A percentile compares a stretch with the other conserved stretches of the same genome.
Evolutionary conservation across 2,329 filamentous ascomycete species (phyloP).

Genomic region (Aspergillus novoparasiticus): DNA sequence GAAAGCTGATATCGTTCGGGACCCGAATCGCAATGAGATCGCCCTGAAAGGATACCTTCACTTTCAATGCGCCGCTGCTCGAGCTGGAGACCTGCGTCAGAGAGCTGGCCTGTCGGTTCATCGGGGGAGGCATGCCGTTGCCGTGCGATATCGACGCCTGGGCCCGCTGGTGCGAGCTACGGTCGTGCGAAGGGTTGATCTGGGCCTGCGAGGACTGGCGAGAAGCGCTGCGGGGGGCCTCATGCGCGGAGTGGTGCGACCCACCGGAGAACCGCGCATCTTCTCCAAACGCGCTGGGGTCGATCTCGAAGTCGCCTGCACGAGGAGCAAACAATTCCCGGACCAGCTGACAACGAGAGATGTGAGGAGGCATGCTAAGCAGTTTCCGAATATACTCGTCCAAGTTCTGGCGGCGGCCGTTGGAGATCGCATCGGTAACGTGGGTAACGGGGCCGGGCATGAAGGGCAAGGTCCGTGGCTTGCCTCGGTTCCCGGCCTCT

Average conservation of each 20-base stretch:
- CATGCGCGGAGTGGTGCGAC: conserved; percentile 66
- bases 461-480: conserved; percentile 84
- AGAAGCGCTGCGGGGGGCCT: conserved; percentile 62
- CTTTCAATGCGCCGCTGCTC: conserved; percentile 69
- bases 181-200: conserved; percentile 53
- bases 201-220: conserved; percentile 68
- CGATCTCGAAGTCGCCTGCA: conserved; percentile 90
- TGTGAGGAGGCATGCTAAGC: conserved; percentile 78
- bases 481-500: conserved; percentile 83
- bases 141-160: conserved; percentile 35
- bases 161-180: conserved; percentile 43
- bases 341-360: conserved; percentile 80
- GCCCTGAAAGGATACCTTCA: conserved; percentile 92
- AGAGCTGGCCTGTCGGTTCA: conserved; percentile 56
- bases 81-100: conserved; percentile 50
- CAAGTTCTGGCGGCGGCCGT: conserved; percentile 86
- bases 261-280: conserved; percentile 75
- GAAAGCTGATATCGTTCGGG: conserved; percentile 74
- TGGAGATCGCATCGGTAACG: conserved; percentile 96
- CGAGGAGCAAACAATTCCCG: conserved; percentile 88
- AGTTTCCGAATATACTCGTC: conserved; percentile 96
- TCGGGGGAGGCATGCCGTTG: conserved; percentile 44
- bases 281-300: conserved; percentile 64
- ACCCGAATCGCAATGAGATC: conserved; percentile 92
- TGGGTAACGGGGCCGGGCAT: conserved; percentile 98